Evolutionary conservation across 2,329 filamentous ascomycete genomes (phyloP), one percentile per base, ranked within the genome.

Genomic region (Didymosphaeria variabile): DNA sequence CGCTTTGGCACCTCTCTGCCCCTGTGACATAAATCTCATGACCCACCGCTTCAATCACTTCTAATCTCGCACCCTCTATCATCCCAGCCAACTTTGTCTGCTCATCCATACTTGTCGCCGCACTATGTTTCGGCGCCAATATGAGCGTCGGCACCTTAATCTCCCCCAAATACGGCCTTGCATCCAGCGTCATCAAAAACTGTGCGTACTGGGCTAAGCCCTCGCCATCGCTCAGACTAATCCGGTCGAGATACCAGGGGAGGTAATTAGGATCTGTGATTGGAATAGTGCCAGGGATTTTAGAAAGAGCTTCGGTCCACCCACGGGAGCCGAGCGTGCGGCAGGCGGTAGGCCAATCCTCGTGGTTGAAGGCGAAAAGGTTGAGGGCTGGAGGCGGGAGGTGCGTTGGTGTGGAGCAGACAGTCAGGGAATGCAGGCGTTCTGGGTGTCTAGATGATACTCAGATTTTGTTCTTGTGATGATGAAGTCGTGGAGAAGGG

Each of bases 21-120:
- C 67, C 58, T 2, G 72, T 74, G 6, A 76, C 69, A 57, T 75
- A 77, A n/a, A 78, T 78, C 64, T 79, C 76, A 63, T 78, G 76
- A 7, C 74, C 75, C 15, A 62, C 63, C 1, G 69, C 74, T 44
- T 72, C 63, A 12, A 78, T 54, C 12, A 74, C 55, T 59, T 67
- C 74, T 40, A 77, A 23, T 32, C 50, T 67, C 31, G 70, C 62
- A 6, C 65, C 65, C 5, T 46, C 6, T 8, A 77, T 67, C 52
- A 57, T 55, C 36, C 62, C 52, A 8, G 45, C 50, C 1, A 78
- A 21, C 4, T 49, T 51, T 57, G 63, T 60, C 62, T 74, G 72
- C 26, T 77, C 76, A 42, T 74, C 68, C 8, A 75, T 50, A 45
- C 58, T 70, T 1, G 71, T 68, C 29, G 75, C 76, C 17, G 67